Conservation (phyloP, 257 asterid genomes). For the Solanum chmielewskii region DNA sequence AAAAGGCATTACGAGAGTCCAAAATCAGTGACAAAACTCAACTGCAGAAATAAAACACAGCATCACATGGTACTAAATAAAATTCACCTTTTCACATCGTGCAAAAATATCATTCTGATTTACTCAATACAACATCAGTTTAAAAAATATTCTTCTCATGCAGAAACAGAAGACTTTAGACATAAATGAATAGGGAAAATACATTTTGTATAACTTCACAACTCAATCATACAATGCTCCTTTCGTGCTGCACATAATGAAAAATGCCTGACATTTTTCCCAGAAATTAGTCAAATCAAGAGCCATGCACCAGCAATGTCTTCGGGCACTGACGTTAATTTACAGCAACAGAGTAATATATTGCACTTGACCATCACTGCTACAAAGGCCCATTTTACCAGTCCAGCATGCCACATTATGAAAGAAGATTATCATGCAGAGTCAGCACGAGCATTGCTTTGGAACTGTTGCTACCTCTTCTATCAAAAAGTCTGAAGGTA, state of each 20-base stretch:
- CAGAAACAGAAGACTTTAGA: neutral
- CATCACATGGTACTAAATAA: neutral
- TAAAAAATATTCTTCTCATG: neutral
- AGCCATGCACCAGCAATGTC: constrained; percentile 14
- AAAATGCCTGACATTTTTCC: neutral
- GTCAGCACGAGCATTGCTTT: constrained; percentile 2
- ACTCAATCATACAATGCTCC: neutral
- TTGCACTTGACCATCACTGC: constrained; percentile 16
- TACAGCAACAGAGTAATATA: constrained; percentile 31
- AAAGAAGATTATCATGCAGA: neutral
- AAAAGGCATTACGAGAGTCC: neutral
- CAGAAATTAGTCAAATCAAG: constrained; percentile 11
- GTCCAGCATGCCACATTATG: constrained; percentile 14
- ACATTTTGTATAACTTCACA: neutral
- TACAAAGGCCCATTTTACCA: constrained; percentile 9
- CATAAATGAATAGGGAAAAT: neutral
- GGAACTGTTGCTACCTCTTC: constrained; percentile 4
- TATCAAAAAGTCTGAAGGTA: constrained; percentile 10
- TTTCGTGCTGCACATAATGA: neutral
- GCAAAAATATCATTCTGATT: neutral
- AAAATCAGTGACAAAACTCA: neutral
- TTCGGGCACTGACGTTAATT: constrained; percentile 28
- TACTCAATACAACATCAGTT: neutral
- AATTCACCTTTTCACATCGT: neutral
- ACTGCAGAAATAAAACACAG: neutral